Conservation (phyloP, 257 asterid genomes). For the Anisodus acutangulus region DNA sequence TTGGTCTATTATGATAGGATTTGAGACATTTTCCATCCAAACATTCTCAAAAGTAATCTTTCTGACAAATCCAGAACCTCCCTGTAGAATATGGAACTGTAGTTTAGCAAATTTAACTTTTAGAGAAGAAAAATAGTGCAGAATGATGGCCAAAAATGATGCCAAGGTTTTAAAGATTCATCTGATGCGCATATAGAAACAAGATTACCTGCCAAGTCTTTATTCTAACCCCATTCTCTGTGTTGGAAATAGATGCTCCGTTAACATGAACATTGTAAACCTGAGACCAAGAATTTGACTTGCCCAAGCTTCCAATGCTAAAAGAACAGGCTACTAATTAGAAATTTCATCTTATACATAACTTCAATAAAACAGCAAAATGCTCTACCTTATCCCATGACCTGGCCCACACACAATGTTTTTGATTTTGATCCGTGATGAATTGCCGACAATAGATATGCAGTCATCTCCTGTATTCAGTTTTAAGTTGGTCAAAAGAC, state of each 20-base stretch:
- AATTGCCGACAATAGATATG: conserved; percentile 85
- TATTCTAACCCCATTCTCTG: conserved; percentile 81
- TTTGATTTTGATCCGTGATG: conserved; percentile 58
- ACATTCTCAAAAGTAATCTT: conserved; percentile 66
- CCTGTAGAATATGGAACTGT: conserved; percentile 45
- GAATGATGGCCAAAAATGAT: neutral
- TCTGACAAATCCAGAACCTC: conserved; percentile 81
- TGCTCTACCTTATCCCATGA: conserved; percentile 83
- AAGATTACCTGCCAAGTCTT: conserved; percentile 87
- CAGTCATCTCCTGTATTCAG: conserved; percentile 82
- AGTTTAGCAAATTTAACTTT: neutral
- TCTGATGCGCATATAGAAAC: neutral
- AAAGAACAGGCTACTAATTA: conserved; percentile 21
- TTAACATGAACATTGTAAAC: conserved; percentile 65
- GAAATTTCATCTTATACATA: neutral
- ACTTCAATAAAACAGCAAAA: neutral
- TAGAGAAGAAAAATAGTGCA: conserved; percentile 3
- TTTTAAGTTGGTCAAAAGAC: conserved; percentile 1
- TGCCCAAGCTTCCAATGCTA: conserved; percentile 94
- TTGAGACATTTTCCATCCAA: conserved; percentile 81
- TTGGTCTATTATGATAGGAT: conserved; percentile 86
- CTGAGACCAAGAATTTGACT: conserved; percentile 49
- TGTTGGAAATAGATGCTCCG: conserved; percentile 56
- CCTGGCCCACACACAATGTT: conserved; percentile 67
- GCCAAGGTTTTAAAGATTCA: neutral